Evolutionary conservation across 1,284 basidiomycete genomes (phyloP).

Genomic region (Puccinia brachypodii): DNA sequence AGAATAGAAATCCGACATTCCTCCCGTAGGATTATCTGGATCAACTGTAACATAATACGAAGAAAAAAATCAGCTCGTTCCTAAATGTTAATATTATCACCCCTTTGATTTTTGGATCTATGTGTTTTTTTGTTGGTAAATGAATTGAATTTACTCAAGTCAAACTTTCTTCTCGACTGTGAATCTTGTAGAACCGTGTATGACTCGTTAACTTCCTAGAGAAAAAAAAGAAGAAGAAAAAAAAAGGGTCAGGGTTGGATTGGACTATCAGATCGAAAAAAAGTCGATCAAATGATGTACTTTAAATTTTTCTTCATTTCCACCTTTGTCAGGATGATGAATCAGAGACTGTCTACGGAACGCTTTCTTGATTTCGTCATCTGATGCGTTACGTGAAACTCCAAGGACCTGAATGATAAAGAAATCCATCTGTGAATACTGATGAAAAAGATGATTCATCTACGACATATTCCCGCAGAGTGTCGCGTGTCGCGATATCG

Average conservation of each 20-base stretch:
- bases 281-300: neutral
- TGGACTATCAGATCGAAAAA: neutral
- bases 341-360: constrained; percentile 56
- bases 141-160: neutral
- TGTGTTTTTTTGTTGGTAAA: neutral
- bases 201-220: constrained; percentile 34
- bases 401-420: constrained; percentile 51
- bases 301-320: constrained; percentile 52
- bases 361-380: constrained; percentile 55
- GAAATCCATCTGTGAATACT: neutral
- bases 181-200: constrained; percentile 36
- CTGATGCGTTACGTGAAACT: constrained; percentile 53
- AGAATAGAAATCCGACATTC: neutral
- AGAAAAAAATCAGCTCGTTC: neutral
- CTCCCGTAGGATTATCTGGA: constrained; percentile 17
- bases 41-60: neutral
- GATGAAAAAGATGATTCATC: neutral
- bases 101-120: neutral
- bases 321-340: constrained; percentile 57
- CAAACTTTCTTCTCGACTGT: constrained; percentile 1
- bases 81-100: neutral
- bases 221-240: neutral
- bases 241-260: neutral
- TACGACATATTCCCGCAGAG: neutral
- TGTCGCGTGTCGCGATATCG: neutral